Evolutionary conservation across 495 filamentous ascomycete genomes (phyloP).

Genomic region (Aspergillus bridgeri): DNA sequence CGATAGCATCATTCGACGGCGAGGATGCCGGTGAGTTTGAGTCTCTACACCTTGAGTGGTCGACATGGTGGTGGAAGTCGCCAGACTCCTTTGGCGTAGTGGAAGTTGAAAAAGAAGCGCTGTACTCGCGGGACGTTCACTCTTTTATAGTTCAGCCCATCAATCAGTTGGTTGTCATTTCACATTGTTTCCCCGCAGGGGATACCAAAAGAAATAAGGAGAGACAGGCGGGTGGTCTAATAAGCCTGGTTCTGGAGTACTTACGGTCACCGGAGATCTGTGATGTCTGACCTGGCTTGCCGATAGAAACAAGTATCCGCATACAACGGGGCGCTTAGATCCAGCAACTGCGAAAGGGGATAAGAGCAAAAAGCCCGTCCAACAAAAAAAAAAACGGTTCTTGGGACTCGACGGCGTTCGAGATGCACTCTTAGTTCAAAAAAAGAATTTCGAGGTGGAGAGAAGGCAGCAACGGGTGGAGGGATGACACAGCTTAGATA

Average conservation of each 20-base stretch:
- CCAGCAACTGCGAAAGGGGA: background rate
- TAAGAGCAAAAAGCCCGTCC: background rate
- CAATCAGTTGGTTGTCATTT: background rate
- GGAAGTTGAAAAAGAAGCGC: conserved; percentile 15
- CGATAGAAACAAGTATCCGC: background rate
- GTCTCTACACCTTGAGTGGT: background rate
- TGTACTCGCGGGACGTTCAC: background rate
- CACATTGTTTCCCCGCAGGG: background rate
- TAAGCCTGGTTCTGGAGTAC: background rate
- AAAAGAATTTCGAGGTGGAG: background rate
- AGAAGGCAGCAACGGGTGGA: conserved; percentile 9
- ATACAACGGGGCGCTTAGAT: background rate
- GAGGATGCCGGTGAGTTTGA: conserved; percentile 22
- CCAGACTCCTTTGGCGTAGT: conserved; percentile 3
- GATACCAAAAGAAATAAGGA: background rate
- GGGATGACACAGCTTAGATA: conserved; percentile 5
- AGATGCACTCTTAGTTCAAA: background rate
- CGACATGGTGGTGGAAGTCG: conserved; percentile 5
- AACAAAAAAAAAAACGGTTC: background rate
- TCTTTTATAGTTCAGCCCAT: background rate
- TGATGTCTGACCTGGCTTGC: background rate
- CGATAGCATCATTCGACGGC: conserved; percentile 34
- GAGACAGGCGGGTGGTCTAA: background rate
- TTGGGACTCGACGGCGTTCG: background rate
- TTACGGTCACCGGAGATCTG: background rate